Base-by-base conservation (phyloP, 2,329 filamentous ascomycete species). In the Teratosphaeria nubilosa region DNA sequence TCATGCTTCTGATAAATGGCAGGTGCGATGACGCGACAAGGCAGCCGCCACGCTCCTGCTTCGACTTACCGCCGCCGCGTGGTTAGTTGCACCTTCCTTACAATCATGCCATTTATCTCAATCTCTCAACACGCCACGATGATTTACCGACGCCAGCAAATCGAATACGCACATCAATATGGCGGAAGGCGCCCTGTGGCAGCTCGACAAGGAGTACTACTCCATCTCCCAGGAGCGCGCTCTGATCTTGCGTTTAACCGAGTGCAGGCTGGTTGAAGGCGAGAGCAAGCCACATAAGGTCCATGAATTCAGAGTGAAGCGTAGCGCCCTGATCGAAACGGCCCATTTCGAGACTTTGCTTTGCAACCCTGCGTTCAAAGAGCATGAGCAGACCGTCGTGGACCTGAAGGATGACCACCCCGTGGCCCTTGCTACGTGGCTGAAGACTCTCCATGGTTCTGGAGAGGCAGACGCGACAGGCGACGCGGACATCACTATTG, bases 221-320 rank as follows among this genome's bases (percentile, higher is more conserved):
- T 62, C 55, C 22, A 60, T 65, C 55, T 37, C 45, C 5, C 37
- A 53, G 24, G 45, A 59, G n/a, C 37, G 41, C n/a, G 60, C 65
- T 50, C 50, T 65, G 20, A 55, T 57, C 9, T 34, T 66, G 20
- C 62, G 64, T 48, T 34, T 62, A 30, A 56, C 60, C 41, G 58
- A 65, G 56, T 58, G 61, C 50, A 45, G 27, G 30, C 22, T 50
- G 11, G 45, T 51, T 22, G 22, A n/a, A 9, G 45, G 32, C 14
- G 55, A 57, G 41, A 57, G 58, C 31, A 22, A 59, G 50, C 30
- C 56, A 14, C 53, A 56, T 56, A 63, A 57, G 50, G 48, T 60
- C 1, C 55, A 58, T 25, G 63, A 63, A 54, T 66, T 60, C 57
- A 56, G 60, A 27, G 61, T 64, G 32, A 55, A 59, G 25, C 57